Base-by-base conservation (phyloP, 208 protist species). In the Trypanosoma platydactyli region DNA sequence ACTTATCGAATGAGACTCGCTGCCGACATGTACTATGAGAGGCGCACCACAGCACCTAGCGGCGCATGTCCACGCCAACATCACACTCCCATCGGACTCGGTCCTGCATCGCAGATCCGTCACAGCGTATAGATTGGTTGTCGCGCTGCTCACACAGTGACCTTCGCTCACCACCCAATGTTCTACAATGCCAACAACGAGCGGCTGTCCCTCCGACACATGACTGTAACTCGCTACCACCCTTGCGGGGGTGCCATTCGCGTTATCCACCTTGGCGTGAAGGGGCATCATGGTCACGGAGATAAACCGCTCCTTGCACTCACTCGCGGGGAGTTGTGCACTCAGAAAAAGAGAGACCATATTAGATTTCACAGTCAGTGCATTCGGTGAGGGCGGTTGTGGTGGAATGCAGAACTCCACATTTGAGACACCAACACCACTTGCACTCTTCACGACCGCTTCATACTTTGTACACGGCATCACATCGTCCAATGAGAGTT, bases 11-110 rank as follows among this genome's bases (percentile, higher is more conserved):
- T 25, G 15, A 35, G 12, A 54, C 15, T 50, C 35, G 1, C 13
- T 29, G 22, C 42, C 40, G 6, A 70, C 2, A 22, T 33, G 11
- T 4, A 70, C 44, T 1, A 27, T 15, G 9, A 70, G 54, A 38
- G 18, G 38, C 0, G 42, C 40, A 2, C 44, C 30, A 25, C 41
- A 7, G 1, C 16, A 18, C 35, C 22, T 0, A 29, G 66, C 55
- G 9, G 49, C 66, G 60, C 66, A 71, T 1, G 62, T 67, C 68
- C 68, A 74, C n/a, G 18, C 5, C 13, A 74, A 29, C 27, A 52
- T 24, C 1, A 67, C 35, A 35, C 18, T 51, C 9, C 25, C 52
- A 5, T 68, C 33, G 50, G 16, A 0, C 7, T 45, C 30, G 15
- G 0, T 42, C 16, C 22, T 11, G 51, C 60, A 74, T 7, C 60